Evolutionary conservation across 1,284 basidiomycete species (phyloP).

Genomic region (Moesziomyces globuligerus): DNA sequence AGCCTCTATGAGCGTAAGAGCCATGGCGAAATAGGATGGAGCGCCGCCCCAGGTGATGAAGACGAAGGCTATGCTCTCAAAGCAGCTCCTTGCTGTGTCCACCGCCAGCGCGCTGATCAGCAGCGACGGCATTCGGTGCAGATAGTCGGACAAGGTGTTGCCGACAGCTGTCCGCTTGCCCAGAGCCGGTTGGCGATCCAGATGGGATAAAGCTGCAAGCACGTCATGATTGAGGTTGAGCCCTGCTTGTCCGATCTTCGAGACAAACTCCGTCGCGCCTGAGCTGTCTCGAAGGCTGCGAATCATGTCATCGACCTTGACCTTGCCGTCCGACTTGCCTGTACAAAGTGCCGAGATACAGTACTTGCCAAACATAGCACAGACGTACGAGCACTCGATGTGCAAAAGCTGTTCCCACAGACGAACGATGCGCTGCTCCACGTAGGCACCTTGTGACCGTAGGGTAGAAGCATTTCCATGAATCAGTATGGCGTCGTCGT

Average conservation of each 20-base stretch:
- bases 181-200: conserved; percentile 19
- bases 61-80: conserved; percentile 20
- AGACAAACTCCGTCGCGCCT: background rate
- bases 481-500: no score
- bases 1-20: conserved; percentile 18
- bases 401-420: conserved; percentile 21
- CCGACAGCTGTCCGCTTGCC: background rate
- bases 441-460: conserved; percentile 1
- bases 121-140: conserved; percentile 14
- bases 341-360: conserved; percentile 7
- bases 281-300: background rate
- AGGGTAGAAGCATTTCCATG: no score
- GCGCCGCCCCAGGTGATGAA: conserved; percentile 11
- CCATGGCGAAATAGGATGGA: background rate
- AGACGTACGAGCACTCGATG: conserved; percentile 16
- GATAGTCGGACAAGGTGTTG: conserved; percentile 1
- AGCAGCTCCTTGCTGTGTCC: conserved; percentile 9
- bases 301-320: conserved; percentile 5
- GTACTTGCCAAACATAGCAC: conserved; percentile 5
- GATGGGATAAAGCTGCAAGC: conserved; percentile 11
- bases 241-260: conserved; percentile 1
- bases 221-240: conserved; percentile 6
- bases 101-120: conserved; percentile 24
- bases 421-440: conserved; percentile 15
- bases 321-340: conserved; percentile 6